Percentiles rank a stretch among this genome's conserved stretches.
phyloP scores from a whole-genome alignment of 1,284 basidiomycete species.

The Chondrostereum purpureum region DNA sequence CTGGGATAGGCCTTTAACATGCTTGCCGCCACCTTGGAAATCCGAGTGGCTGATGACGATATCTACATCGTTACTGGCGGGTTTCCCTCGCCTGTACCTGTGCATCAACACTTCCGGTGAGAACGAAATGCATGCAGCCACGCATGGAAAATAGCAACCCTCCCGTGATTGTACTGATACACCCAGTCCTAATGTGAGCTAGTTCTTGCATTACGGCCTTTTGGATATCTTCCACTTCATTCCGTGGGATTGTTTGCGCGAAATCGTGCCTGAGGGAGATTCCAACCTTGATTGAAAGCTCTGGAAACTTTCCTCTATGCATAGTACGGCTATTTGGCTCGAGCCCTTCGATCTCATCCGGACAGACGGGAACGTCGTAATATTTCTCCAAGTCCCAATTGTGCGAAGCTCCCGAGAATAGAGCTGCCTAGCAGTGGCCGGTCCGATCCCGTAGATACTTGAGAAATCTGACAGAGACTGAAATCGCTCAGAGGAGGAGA shows the following conservation, averaged over 20 bases:
- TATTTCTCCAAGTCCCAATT: conserved; percentile 56
- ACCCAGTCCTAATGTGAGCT: conserved; percentile 49
- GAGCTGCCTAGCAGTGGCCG: conserved; percentile 55
- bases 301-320: conserved; percentile 18
- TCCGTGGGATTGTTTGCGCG: conserved; percentile 47
- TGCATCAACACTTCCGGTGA: conserved; percentile 2
- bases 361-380: conserved; percentile 39
- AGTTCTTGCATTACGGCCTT: conserved; percentile 51
- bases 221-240: conserved; percentile 65
- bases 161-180: conserved; percentile 61
- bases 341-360: conserved; percentile 7
- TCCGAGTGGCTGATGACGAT: conserved; percentile 70
- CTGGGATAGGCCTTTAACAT: conserved; percentile 44
- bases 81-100: conserved; percentile 74
- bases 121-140: background rate
- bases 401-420: conserved; percentile 56
- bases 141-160: conserved; percentile 39
- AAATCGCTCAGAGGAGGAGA: conserved; percentile 45
- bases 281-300: conserved; percentile 42
- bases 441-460: conserved; percentile 68
- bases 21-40: conserved; percentile 28
- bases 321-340: background rate
- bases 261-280: conserved; percentile 49
- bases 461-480: conserved; percentile 49
- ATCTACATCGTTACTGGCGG: conserved; percentile 69